These are phyloP conservation scores for Grosmannia huntii DNA, from an alignment of 2,329 filamentous ascomycete genomes.

Conservation along the genomic window DNA sequence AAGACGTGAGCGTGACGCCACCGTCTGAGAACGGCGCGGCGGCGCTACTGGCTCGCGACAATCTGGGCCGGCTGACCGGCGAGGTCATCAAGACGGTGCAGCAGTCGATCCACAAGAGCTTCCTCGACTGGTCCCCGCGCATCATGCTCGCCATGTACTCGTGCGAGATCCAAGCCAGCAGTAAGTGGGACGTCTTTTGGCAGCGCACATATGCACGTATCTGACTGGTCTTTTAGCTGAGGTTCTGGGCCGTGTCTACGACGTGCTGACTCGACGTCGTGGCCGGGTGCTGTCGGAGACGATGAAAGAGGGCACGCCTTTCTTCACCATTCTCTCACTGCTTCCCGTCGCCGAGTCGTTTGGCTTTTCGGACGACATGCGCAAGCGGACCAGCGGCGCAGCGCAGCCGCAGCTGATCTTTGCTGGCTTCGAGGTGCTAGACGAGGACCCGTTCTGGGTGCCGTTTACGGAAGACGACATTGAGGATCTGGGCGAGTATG, in stretches of 20 bases:
- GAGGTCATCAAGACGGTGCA: slow-evolving; percentile 87
- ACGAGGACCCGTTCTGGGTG: slow-evolving; percentile 97
- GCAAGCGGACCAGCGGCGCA: slow-evolving; percentile 81
- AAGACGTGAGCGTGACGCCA: slow-evolving; percentile 53
- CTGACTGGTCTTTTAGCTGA: slow-evolving; percentile 43
- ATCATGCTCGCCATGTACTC: slow-evolving; percentile 95
- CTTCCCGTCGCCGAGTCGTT: slow-evolving; percentile 92
- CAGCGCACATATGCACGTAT: neutral
- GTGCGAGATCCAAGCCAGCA: slow-evolving; percentile 92
- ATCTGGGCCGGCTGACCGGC: slow-evolving; percentile 70
- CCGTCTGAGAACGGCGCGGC: slow-evolving; percentile 16
- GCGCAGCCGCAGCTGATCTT: slow-evolving; percentile 91
- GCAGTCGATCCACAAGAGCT: slow-evolving; percentile 68
- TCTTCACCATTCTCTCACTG: slow-evolving; percentile 83
- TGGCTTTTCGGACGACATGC: slow-evolving; percentile 91
- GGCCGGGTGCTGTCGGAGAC: slow-evolving; percentile 81
- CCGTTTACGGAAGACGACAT: slow-evolving; percentile 92
- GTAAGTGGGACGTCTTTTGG: slow-evolving; percentile 29
- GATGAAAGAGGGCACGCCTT: slow-evolving; percentile 90
- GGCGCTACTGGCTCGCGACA: slow-evolving; percentile 31
- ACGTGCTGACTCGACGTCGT: slow-evolving; percentile 87
- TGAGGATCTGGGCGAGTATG: slow-evolving; percentile 88
- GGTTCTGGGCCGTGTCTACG: slow-evolving; percentile 89
- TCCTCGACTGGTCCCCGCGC: slow-evolving; percentile 93
- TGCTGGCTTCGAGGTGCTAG: slow-evolving; percentile 79